These are phyloP conservation scores for Calonectria honghensis DNA, from an alignment of 2,329 filamentous ascomycete species.

Conservation along the genomic window DNA sequence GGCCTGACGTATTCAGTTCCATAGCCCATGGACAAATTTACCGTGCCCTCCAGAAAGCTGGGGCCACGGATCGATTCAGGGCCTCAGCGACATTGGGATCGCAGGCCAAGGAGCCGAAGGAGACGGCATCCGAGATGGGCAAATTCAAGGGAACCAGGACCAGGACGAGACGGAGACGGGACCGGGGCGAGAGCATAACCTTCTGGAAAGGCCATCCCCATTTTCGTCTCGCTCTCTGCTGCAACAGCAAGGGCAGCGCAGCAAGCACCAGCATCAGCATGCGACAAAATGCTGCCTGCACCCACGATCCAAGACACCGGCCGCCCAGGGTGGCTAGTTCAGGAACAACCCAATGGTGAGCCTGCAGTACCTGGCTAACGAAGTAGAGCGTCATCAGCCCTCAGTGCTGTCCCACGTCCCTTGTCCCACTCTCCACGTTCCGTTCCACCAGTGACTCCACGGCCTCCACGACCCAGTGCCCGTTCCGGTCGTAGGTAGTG, in stretches of 20 bases:
- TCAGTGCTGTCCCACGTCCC: constrained; percentile 44
- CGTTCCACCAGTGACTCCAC: constrained; percentile 52
- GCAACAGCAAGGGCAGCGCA: neutral
- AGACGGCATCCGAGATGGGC: constrained; percentile 26
- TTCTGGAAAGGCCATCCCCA: constrained; percentile 5
- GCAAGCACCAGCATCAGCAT: constrained; percentile 4
- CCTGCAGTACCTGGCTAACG: constrained; percentile 39
- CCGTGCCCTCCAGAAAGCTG: constrained; percentile 42
- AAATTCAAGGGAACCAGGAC: constrained; percentile 11
- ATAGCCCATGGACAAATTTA: constrained; percentile 43
- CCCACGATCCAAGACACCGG: constrained; percentile 6
- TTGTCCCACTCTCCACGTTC: constrained; percentile 51
- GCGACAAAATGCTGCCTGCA: constrained; percentile 20
- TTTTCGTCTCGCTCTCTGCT: neutral
- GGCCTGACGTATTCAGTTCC: constrained; percentile 41
- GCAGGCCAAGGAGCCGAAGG: constrained; percentile 31
- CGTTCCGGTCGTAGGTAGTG: constrained; percentile 2
- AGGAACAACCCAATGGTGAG: constrained; percentile 32
- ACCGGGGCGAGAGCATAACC: constrained; percentile 22
- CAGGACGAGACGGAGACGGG: constrained; percentile 16
- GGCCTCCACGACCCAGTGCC: constrained; percentile 29
- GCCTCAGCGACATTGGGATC: constrained; percentile 40
- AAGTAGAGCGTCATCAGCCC: constrained; percentile 45
- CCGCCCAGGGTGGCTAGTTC: constrained; percentile 15
- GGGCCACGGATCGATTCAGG: constrained; percentile 44